Percentiles rank a stretch among this genome's conserved stretches.
These are phyloP conservation scores for Pistacia integerrima DNA, from an alignment of 345 rosid species.

Conservation along the genomic window DNA sequence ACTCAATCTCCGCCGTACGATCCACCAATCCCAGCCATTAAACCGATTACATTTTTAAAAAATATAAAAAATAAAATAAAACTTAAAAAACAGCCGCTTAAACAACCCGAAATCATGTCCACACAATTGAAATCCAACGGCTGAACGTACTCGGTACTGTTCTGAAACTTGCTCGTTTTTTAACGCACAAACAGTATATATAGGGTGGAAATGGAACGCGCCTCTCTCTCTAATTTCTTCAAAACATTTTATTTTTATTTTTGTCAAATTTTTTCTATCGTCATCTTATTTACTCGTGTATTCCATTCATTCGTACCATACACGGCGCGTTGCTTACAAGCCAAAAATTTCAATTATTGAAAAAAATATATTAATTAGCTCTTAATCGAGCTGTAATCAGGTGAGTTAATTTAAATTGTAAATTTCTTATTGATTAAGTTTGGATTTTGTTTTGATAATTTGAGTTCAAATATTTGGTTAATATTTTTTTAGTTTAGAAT, in stretches of 20 bases:
- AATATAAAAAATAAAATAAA: no score
- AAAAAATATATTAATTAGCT: background rate
- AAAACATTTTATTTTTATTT: background rate
- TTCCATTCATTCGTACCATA: background rate
- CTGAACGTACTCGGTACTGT: background rate
- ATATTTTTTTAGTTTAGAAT: background rate
- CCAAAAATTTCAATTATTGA: background rate
- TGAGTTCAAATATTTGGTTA: background rate
- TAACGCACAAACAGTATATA: constrained; percentile 11
- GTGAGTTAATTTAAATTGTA: constrained; percentile 7
- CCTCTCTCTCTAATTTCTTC: background rate
- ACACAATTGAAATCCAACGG: constrained; percentile 3
- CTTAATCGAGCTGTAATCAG: background rate
- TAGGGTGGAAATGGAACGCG: background rate
- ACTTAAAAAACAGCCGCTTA: background rate
- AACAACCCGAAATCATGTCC: background rate
- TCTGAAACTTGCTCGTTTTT: background rate
- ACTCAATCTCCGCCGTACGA: constrained; percentile 12
- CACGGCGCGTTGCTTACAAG: background rate
- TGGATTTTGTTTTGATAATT: background rate
- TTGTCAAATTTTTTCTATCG: background rate
- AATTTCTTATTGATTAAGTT: background rate
- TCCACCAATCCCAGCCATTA: constrained; percentile 7
- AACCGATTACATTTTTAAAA: background rate
- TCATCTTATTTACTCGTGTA: constrained; percentile 2